Evolutionary conservation across 768 basidiomycete genomes (phyloP), one percentile per base, ranked within the genome.

Genomic region (Boletus barrowsii): DNA sequence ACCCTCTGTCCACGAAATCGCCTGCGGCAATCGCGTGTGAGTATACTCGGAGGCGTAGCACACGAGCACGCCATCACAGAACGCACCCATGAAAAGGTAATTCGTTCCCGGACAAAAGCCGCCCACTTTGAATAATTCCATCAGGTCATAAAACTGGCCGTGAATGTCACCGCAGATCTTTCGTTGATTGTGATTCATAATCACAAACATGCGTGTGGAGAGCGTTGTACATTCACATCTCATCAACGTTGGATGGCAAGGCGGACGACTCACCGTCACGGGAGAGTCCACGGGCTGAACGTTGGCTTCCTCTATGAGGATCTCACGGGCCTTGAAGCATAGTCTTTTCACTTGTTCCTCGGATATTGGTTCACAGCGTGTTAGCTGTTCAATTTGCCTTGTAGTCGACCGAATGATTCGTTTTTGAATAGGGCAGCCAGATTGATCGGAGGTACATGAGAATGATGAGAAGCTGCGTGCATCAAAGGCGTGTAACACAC

Each of bases 1-100:
- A 97, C 32, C 96, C 96, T 50, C 96, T 86, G 73, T 98, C 96
- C 61, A 98, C 96, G 68, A 98, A 98, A 74, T 98, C 96, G 57
- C 95, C 94, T 96, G 74, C 30, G 33, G 47, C 32, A 29, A 42
- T 37, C 46, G 53, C 57, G 51, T 47, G 51, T 60, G 42, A 53
- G 54, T 30, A 53, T 35, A 5, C 22, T 55, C 39, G 49, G 40
- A 46, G 39, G 48, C 49, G 56, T 47, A 49, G 47, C 10, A 42
- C 33, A 20, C 56, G 30, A 46, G 42, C 50, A 49, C 41, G n/a
- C 49, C 14, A 37, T 49, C 42, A 51, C 33, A 18, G 49, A 30
- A 70, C 83, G 65, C 59, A 91, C 90, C 89, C 90, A 97, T 96
- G 82, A 97, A 96, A 47, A 97, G 84, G 72, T 97, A 97, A 70